Conservation (phyloP, 1,284 basidiomycete genomes). For the Exobasidium cylindrosporum region DNA sequence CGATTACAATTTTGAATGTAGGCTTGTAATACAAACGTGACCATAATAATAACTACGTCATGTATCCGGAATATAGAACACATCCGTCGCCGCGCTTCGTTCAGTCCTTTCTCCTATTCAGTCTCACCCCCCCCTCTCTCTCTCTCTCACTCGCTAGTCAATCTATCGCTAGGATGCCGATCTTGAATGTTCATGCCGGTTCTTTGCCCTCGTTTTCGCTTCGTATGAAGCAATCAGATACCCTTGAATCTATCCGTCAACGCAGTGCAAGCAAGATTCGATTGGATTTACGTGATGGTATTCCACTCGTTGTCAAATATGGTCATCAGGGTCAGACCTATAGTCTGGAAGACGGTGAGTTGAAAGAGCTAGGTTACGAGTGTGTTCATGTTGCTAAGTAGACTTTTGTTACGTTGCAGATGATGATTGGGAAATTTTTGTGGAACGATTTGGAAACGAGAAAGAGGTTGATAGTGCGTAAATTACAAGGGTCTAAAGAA, state of each 20-base stretch:
- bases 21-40: too few relatives aligned
- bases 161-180: slow-evolving; percentile 14
- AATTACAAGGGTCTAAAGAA: background rate
- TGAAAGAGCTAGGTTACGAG: too few relatives aligned
- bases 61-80: too few relatives aligned
- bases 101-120: background rate
- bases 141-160: too few relatives aligned
- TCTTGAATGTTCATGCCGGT: slow-evolving; percentile 43
- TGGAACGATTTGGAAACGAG: slow-evolving; percentile 41
- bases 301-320: slow-evolving; percentile 50
- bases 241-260: slow-evolving; percentile 23
- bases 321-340: slow-evolving; percentile 42
- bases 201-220: slow-evolving; percentile 49
- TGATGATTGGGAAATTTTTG: slow-evolving; percentile 54
- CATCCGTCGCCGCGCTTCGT: too few relatives aligned
- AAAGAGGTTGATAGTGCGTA: slow-evolving; percentile 50
- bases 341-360: slow-evolving; percentile 49
- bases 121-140: too few relatives aligned
- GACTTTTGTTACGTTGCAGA: too few relatives aligned
- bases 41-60: too few relatives aligned
- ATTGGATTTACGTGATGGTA: slow-evolving; percentile 40
- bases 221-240: slow-evolving; percentile 45
- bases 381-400: slow-evolving; percentile 10
- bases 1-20: too few relatives aligned
- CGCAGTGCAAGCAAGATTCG: slow-evolving; percentile 49